Conservation (phyloP, 2,329 filamentous ascomycete species). For the Colletotrichum chrysophilum region DNA sequence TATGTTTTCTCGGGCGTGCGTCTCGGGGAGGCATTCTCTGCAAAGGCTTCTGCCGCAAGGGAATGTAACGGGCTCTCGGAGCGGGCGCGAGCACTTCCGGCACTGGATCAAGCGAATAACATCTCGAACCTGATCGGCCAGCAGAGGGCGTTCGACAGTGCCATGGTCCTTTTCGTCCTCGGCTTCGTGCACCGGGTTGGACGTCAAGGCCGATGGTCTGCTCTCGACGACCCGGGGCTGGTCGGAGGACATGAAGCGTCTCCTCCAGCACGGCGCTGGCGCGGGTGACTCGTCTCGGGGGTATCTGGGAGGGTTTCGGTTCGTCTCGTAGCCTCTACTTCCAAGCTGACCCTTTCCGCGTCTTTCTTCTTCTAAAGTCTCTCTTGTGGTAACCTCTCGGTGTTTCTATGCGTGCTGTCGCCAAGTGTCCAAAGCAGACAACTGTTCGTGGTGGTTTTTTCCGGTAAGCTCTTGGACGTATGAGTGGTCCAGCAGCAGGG, state of each 20-base stretch:
- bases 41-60: conserved; percentile 85
- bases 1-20: conserved; percentile 70
- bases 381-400: not conserved
- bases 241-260: conserved; percentile 27
- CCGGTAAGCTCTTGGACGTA: not conserved
- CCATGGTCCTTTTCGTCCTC: conserved; percentile 22
- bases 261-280: conserved; percentile 17
- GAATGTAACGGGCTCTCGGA: conserved; percentile 73
- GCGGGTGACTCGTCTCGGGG: not conserved
- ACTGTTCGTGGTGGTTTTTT: not conserved
- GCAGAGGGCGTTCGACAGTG: conserved; percentile 17
- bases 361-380: not conserved
- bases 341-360: not conserved
- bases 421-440: not conserved
- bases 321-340: not conserved
- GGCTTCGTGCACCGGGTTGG: conserved; percentile 19
- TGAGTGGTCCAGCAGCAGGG: not conserved
- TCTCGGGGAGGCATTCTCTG: conserved; percentile 72
- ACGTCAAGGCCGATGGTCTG: conserved; percentile 22
- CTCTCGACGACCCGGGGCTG: conserved; percentile 24
- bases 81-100: conserved; percentile 70
- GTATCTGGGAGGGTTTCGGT: not conserved
- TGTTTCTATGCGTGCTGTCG: not conserved
- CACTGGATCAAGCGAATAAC: conserved; percentile 82
- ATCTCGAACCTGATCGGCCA: conserved; percentile 60